A percentile compares a stretch with the other conserved stretches of the same genome.
phyloP scores from a whole-genome alignment of 2,329 filamentous ascomycete species.

The Aspergillus hortae region DNA sequence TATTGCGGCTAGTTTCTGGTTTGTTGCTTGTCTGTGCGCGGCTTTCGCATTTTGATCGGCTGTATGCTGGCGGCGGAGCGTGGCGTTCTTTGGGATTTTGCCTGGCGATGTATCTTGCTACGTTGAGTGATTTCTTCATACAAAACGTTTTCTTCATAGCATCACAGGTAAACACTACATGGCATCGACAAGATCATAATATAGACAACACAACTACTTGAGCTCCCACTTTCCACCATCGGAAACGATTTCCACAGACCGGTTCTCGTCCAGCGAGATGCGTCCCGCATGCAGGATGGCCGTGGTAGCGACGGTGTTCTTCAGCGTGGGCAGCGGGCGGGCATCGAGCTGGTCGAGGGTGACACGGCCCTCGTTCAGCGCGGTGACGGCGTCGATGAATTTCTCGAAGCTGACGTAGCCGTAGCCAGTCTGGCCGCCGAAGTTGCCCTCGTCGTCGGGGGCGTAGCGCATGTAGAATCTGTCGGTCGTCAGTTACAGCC shows the following conservation, averaged over 20 bases:
- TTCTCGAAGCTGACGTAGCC: constrained; percentile 95
- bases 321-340: constrained; percentile 77
- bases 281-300: constrained; percentile 87
- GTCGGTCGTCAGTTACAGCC: constrained; percentile 16
- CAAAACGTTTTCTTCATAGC: no score
- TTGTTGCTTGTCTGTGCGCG: constrained; percentile 4
- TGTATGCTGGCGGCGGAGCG: constrained; percentile 1
- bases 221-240: constrained; percentile 59
- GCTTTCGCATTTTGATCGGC: constrained; percentile 2
- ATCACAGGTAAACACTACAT: not conserved
- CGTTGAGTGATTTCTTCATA: not conserved
- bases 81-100: not conserved
- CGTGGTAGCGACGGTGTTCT: constrained; percentile 86
- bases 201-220: constrained; percentile 36
- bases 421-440: constrained; percentile 85
- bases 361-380: constrained; percentile 69
- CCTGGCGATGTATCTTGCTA: not conserved
- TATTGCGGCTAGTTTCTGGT: not conserved
- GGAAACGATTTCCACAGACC: constrained; percentile 67
- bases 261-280: constrained; percentile 75
- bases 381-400: constrained; percentile 82
- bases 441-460: constrained; percentile 92
- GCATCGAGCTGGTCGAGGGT: constrained; percentile 74
- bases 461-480: constrained; percentile 91
- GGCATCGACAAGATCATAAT: not conserved